Evolutionary conservation across 192 early-diverging fungal species (phyloP).

Genomic region (Gonapodya prolifera): DNA sequence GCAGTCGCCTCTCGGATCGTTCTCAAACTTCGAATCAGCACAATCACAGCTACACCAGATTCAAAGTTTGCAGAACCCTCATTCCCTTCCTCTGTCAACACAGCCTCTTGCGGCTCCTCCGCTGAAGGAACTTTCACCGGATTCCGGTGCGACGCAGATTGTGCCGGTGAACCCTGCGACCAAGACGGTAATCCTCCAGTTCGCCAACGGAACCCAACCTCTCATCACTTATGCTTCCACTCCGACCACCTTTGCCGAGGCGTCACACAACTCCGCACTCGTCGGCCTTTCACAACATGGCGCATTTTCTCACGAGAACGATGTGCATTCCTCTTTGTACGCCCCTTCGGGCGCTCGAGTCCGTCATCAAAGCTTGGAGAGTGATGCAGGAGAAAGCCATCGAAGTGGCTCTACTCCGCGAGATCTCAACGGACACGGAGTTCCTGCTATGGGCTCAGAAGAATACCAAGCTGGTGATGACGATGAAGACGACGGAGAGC

Average conservation of each 20-base stretch:
- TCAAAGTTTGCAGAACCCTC: not conserved
- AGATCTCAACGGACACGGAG: not conserved
- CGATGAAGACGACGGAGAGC: not conserved
- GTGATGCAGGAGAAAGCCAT: not conserved
- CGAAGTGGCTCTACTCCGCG: not conserved
- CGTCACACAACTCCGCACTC: not conserved
- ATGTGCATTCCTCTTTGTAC: too few species aligned
- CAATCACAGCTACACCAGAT: not conserved
- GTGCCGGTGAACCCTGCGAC: not conserved
- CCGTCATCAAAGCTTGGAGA: not conserved
- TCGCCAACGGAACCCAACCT: not conserved
- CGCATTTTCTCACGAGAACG: too few species aligned
- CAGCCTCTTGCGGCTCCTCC: too few species aligned
- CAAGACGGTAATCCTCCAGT: not conserved
- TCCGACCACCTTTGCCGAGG: not conserved
- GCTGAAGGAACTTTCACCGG: not conserved
- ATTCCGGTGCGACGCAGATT: not conserved
- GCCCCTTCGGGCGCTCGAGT: too few species aligned
- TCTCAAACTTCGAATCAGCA: not conserved
- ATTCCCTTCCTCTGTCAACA: too few species aligned
- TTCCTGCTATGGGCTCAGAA: too few species aligned
- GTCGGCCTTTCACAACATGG: not conserved
- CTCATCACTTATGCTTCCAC: not conserved
- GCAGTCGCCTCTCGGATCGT: not conserved
- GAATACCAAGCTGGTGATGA: too few species aligned